Base-by-base conservation (phyloP, 805 yeast genomes). In the Teunomyces pallodes region DNA sequence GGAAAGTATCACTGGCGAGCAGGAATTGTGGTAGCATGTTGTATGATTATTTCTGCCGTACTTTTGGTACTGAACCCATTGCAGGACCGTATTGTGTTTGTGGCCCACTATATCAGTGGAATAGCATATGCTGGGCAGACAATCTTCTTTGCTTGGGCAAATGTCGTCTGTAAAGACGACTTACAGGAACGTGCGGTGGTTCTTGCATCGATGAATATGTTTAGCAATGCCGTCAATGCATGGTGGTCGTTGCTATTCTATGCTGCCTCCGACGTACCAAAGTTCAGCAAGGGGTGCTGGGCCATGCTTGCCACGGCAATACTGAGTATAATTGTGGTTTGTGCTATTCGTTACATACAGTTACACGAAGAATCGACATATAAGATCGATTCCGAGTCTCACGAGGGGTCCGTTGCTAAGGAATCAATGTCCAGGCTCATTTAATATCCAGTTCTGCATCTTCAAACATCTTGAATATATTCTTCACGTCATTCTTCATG, bases 401-500 rank as follows among this genome's bases (percentile, higher is more conserved):
- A 3, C 6, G 6, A 20, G 24, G 24, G 4, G 24, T 20, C 4
- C 24, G 1, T 20, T 20, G 24, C 6, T 20, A 20, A 20, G 4
- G 24, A 20, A 20, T 20, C 24, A 20, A 20, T 4, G 24, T 1
- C 33, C 17, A n/a, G 8, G 9, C 6, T 36, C 35, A 38, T 33
- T 50, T 44, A 27, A 50, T 50, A 7, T 50, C 55, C 54, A 44
- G 49, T 42, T 75, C 75, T 1, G 82, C 82, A 13, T 83, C 88
- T 53, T 77, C 77, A 60, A 87, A 84, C 61, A 86, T 65, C 46
- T 77, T 69, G 52, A 83, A 70, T 30, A 83, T 69, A 12, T 73
- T 77, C 30, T 77, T 80, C 1, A 85, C 80, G 44, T 86, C 94
- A 36, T 72, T 68, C 69, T 80, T 83, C 92, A 88, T 86, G 54